Base-by-base conservation (phyloP, 2,329 filamentous ascomycete genomes). In the Metarhizium brunneum region DNA sequence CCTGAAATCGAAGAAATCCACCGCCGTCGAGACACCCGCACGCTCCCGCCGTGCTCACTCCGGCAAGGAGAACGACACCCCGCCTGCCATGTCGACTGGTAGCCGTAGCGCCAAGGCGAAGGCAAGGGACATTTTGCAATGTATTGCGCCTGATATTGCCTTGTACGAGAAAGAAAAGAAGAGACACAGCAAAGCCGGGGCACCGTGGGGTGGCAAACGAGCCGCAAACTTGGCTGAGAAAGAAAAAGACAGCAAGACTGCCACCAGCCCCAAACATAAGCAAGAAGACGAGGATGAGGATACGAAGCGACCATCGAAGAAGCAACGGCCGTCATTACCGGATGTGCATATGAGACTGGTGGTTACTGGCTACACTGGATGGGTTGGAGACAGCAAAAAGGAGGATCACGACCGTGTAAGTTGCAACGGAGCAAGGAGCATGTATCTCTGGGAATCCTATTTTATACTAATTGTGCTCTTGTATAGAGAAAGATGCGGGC, bases 161-260 rank as follows among this genome's bases (percentile, higher is more conserved):
- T 75, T 95, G 36, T 99, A 94, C 65, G 88, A 97, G 66, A 96
- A 94, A 67, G 94, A 99, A 72, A 90, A 83, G 75, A 96, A 95
- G 73, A 84, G 94, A 20, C 70, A 73, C 6, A 65, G 67, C 58
- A 83, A 79, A 60, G 71, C 75, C 52, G 75, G 67, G 3, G 69
- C 71, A 2, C 75, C 78, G 0, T 86, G 82, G 77, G 83, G 84
- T 29, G 83, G 83, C 25, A 85, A 84, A 64, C 76, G 82, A 52
- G 83, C 83, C 1, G 78, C 82, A 2, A 80, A 85, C 54, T 69
- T 75, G 56, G 74, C 81, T 18, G 83, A 86, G 55, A 80, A 77
- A 63, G 73, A 75, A 43, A 73, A 76, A 54, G 73, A 78, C 56
- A 69, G 70, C 50, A 64, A 78, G 52, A n/a, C 50, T 11, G 43